phyloP scores from a whole-genome alignment of 1,284 basidiomycete genomes.

The Puccinia coronata region DNA sequence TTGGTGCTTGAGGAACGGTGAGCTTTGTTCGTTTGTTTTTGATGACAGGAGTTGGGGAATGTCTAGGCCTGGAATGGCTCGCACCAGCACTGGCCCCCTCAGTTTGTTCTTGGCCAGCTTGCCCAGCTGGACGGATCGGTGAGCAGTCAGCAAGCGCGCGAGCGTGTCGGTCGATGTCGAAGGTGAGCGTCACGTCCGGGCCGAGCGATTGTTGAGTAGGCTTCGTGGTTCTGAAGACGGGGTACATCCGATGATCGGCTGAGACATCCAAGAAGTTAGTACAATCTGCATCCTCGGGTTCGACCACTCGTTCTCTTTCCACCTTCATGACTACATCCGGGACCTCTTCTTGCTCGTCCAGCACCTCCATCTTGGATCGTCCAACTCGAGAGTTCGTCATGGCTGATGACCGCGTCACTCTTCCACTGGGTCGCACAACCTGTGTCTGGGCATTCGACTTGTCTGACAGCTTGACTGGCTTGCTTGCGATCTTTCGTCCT shows the following conservation, averaged over 20 bases:
- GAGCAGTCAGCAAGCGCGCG: conserved; percentile 33
- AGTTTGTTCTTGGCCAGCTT: neutral
- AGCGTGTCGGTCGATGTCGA: conserved; percentile 33
- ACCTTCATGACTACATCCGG: neutral
- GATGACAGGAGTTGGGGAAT: neutral
- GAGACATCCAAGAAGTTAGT: conserved; percentile 29
- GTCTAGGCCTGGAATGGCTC: neutral
- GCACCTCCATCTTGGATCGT: conserved; percentile 13
- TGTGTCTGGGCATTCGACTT: conserved; percentile 37
- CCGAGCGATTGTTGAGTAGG: conserved; percentile 32
- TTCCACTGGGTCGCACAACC: neutral
- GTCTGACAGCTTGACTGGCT: conserved; percentile 23
- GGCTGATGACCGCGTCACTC: conserved; percentile 21
- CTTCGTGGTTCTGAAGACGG: neutral
- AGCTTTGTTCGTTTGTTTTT: conserved; percentile 16
- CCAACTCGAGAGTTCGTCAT: conserved; percentile 31
- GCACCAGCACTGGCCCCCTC: neutral
- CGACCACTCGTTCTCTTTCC: neutral
- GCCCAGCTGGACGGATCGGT: conserved; percentile 11
- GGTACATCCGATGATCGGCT: conserved; percentile 25
- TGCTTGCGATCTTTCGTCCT: conserved; percentile 12
- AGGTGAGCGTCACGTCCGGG: conserved; percentile 29
- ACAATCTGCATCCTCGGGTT: neutral
- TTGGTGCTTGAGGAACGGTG: neutral
- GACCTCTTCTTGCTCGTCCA: conserved; percentile 2